These are phyloP conservation scores for Biscogniauxia sp. DNA, from an alignment of 2,329 filamentous ascomycete genomes.

Conservation along the genomic window DNA sequence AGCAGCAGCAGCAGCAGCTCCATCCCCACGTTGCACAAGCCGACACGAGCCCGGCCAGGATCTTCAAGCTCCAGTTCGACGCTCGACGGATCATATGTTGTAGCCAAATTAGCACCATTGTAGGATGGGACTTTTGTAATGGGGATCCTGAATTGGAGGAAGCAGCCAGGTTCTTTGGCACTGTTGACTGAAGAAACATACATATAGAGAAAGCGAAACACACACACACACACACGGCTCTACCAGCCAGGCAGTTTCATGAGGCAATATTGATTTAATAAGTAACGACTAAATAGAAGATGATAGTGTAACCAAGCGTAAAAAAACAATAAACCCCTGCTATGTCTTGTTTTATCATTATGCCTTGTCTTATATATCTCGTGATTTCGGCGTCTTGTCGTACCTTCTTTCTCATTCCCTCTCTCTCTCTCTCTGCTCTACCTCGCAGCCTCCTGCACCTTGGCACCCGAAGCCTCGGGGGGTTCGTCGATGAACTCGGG, in stretches of 20 bases:
- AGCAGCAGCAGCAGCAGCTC: constrained; percentile 4
- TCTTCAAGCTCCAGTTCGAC: constrained; percentile 98
- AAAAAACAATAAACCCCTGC: not conserved
- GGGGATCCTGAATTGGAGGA: constrained; percentile 77
- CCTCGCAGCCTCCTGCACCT: constrained; percentile 78
- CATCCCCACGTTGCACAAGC: constrained; percentile 45
- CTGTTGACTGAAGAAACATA: constrained; percentile 44
- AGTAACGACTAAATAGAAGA: constrained; percentile 9
- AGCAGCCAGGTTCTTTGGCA: constrained; percentile 73
- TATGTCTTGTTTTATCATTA: too few relatives aligned
- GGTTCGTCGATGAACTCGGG: constrained; percentile 93
- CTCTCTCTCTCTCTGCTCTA: constrained; percentile 26
- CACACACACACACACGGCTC: not conserved
- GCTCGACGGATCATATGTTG: constrained; percentile 91
- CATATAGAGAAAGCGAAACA: too few relatives aligned
- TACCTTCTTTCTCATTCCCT: not conserved
- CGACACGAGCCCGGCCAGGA: constrained; percentile 55
- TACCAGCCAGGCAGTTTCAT: not conserved
- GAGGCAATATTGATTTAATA: not conserved
- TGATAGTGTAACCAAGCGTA: constrained; percentile 4
- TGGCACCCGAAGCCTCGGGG: constrained; percentile 61
- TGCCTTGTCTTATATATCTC: too few relatives aligned
- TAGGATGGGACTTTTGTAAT: constrained; percentile 97
- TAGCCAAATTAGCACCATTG: constrained; percentile 85
- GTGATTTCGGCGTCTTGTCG: too few relatives aligned